Evolutionary conservation across 1,139 yeast genomes (phyloP).

Genomic region (Scheffersomyces parashehatae): DNA sequence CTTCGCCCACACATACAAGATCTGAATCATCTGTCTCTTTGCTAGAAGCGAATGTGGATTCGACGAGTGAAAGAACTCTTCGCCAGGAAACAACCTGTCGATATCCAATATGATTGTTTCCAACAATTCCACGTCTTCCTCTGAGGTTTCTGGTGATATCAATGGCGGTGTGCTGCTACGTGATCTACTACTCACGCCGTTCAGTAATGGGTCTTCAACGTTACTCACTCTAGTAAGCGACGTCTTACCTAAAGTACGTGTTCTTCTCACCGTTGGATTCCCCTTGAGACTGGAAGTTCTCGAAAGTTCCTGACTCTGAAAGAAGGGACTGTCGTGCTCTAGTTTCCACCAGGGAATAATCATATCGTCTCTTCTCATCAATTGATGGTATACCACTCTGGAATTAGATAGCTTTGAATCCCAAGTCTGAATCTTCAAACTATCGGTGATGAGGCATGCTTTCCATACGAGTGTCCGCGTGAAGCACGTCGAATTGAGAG

Average conservation of each 20-base stretch:
- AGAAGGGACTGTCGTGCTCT: conserved; percentile 32
- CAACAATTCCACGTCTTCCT: conserved; percentile 19
- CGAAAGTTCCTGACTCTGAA: conserved; percentile 16
- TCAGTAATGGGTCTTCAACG: conserved; percentile 6
- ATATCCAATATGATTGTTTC: conserved; percentile 63
- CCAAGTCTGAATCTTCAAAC: conserved; percentile 41
- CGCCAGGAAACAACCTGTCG: conserved; percentile 63
- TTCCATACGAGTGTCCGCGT: conserved; percentile 44
- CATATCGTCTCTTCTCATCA: conserved; percentile 33
- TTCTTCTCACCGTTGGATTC: not conserved
- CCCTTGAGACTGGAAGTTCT: not conserved
- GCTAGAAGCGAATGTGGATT: conserved; percentile 20
- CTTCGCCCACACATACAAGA: conserved; percentile 56
- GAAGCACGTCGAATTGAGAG: conserved; percentile 21
- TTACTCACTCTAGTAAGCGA: conserved; percentile 1
- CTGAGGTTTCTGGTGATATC: conserved; percentile 7
- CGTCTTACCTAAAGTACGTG: not conserved
- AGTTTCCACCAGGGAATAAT: conserved; percentile 42
- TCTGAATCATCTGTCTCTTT: conserved; percentile 48
- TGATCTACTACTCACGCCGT: conserved; percentile 7
- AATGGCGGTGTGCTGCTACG: conserved; percentile 2
- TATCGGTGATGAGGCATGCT: conserved; percentile 37
- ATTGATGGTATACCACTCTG: conserved; percentile 40
- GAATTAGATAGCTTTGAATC: conserved; percentile 27
- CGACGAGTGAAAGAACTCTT: conserved; percentile 44